Evolutionary conservation across 2,329 filamentous ascomycete genomes (phyloP).

Genomic region (Sarocladium kiliense): DNA sequence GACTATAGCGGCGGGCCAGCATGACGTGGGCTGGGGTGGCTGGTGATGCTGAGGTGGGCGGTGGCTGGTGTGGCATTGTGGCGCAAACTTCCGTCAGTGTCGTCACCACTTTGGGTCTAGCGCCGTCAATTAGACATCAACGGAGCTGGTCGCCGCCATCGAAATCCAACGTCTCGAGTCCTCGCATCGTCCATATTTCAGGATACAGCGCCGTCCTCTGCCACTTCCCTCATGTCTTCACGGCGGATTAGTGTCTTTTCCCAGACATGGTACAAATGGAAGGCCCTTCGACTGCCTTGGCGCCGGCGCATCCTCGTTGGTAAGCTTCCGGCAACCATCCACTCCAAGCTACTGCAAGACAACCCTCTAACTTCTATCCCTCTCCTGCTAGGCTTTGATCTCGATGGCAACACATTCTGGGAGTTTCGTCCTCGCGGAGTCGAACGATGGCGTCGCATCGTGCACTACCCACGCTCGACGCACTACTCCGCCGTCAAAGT

Average conservation of each 20-base stretch:
- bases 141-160: neutral
- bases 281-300: slow-evolving; percentile 57
- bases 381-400: slow-evolving; percentile 49
- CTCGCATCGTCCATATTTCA: neutral
- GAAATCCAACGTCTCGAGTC: neutral
- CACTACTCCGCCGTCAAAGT: slow-evolving; percentile 53
- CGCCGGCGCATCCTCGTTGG: slow-evolving; percentile 58
- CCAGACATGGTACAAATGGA: slow-evolving; percentile 56
- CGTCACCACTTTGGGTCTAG: slow-evolving; percentile 2
- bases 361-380: slow-evolving; percentile 5
- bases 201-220: slow-evolving; percentile 7
- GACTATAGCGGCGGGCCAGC: slow-evolving; percentile 1
- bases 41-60: slow-evolving; percentile 11
- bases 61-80: slow-evolving; percentile 9
- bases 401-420: slow-evolving; percentile 65
- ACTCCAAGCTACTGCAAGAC: neutral
- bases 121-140: neutral
- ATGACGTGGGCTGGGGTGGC: slow-evolving; percentile 24
- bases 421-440: slow-evolving; percentile 46
- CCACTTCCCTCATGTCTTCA: slow-evolving; percentile 19
- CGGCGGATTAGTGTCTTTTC: slow-evolving; percentile 28
- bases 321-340: slow-evolving; percentile 25
- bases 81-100: slow-evolving; percentile 1
- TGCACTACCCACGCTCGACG: slow-evolving; percentile 49
- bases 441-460: slow-evolving; percentile 56